Evolutionary conservation across 108 stramenopile species (phyloP), one percentile per base, ranked within the genome.

Genomic region (Fistulifera pelliculosa): DNA sequence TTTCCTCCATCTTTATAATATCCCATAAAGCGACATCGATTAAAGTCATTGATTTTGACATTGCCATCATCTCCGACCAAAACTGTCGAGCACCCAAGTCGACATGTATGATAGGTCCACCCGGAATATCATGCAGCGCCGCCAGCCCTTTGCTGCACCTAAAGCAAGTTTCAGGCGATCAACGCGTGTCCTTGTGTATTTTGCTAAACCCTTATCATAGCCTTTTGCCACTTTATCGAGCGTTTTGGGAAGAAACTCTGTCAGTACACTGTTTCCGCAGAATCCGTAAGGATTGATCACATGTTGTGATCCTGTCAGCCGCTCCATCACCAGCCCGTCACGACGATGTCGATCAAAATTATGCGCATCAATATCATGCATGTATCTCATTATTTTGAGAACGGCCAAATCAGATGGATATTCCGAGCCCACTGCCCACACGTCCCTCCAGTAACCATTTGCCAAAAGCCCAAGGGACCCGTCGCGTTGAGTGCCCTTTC

Each of bases 1-100:
- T 77, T 52, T 6, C 49, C 21, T 12, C 41, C 45, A 13, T 59
- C 26, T 22, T 52, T 63, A 14, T 62, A 47, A 2, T 71, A 72
- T 26, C 79, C 60, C 26, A 90, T 28, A 56, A 90, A 80, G 8
- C 84, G 76, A 67, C 88, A 85, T 6, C 88, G 72, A 67, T 90
- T 90, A 62, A 90, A 90, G 65, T 90, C 88, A 56, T 85, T 90
- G 38, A 90, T 31, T 45, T 80, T 81, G 24, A 90, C 63, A 14
- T 39, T 58, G 0, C 64, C 65, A 7, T 64, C 62, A 4, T 24
- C 38, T 38, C 69, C 71, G 1, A 90, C 62, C 56, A 90, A 51
- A 83, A 85, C 62, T 90, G 88, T 39, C 79, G 81, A 2, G 80
- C 55, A 40, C 74, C 76, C 6, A 85, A 47, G 65, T 90, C 88